Evolutionary conservation across 192 early-diverging fungal species (phyloP).

Genomic region (Pecoramyces ruminantium): DNA sequence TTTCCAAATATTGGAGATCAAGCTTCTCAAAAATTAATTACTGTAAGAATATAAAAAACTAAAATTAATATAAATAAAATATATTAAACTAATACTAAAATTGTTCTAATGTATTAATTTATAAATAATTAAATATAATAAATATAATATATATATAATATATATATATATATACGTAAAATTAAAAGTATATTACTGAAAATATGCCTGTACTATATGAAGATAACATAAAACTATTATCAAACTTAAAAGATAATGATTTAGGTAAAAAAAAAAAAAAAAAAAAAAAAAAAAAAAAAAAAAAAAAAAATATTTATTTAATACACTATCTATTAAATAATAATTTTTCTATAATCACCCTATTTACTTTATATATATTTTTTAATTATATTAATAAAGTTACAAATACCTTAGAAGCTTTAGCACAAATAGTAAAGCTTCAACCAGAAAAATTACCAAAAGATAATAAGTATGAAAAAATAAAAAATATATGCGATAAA

Average conservation of each 20-base stretch:
- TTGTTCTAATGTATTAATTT: no score
- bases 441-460: constrained; percentile 29
- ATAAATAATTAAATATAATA: no score
- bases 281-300: no score
- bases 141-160: no score
- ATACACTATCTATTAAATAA: no score
- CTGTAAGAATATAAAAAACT: background rate
- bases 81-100: no score
- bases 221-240: background rate
- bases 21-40: background rate
- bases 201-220: background rate
- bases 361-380: no score
- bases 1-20: background rate
- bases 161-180: background rate
- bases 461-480: constrained; percentile 12
- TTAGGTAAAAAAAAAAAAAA: background rate
- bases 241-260: background rate
- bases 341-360: no score
- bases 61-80: no score
- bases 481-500: no score
- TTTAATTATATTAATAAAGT: no score
- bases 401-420: constrained; percentile 27
- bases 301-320: no score
- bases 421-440: constrained; percentile 57
- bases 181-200: background rate